Evolutionary conservation across 1,139 yeast species (phyloP).

Genomic region (Eremothecium cymbalariae): DNA sequence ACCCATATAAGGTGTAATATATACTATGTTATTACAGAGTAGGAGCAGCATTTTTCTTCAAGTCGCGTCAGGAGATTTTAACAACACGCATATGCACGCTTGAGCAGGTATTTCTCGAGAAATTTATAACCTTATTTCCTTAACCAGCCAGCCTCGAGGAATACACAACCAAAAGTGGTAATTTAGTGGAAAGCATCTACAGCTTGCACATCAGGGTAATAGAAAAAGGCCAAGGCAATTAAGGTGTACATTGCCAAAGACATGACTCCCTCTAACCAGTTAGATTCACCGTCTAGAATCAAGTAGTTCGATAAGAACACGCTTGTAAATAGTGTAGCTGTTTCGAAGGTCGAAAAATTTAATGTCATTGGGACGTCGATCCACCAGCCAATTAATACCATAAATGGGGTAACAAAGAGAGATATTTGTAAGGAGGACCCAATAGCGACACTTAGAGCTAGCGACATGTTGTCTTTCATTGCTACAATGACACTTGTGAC

Average conservation of each 20-base stretch:
- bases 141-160: too few relatives aligned
- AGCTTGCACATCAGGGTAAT: conserved; percentile 35
- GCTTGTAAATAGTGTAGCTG: conserved; percentile 80
- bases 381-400: conserved; percentile 88
- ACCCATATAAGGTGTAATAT: too few relatives aligned
- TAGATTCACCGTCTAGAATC: conserved; percentile 87
- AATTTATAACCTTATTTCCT: too few relatives aligned
- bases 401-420: conserved; percentile 85
- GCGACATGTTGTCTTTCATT: conserved; percentile 92
- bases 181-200: conserved; percentile 3
- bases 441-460: conserved; percentile 93
- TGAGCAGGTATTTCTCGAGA: too few relatives aligned
- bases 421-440: conserved; percentile 97
- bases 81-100: too few relatives aligned
- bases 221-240: conserved; percentile 81
- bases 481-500: conserved; percentile 95
- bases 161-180: too few relatives aligned
- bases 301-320: conserved; percentile 83
- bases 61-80: too few relatives aligned
- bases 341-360: conserved; percentile 86
- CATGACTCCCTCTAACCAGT: conserved; percentile 96
- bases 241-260: conserved; percentile 76
- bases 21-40: too few relatives aligned
- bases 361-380: conserved; percentile 88
- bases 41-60: too few relatives aligned